Percentiles rank a stretch among this genome's conserved stretches.
Evolutionary conservation across 2,329 filamentous ascomycete genomes (phyloP).

Genomic region (Coccinonectria pachysandricola): DNA sequence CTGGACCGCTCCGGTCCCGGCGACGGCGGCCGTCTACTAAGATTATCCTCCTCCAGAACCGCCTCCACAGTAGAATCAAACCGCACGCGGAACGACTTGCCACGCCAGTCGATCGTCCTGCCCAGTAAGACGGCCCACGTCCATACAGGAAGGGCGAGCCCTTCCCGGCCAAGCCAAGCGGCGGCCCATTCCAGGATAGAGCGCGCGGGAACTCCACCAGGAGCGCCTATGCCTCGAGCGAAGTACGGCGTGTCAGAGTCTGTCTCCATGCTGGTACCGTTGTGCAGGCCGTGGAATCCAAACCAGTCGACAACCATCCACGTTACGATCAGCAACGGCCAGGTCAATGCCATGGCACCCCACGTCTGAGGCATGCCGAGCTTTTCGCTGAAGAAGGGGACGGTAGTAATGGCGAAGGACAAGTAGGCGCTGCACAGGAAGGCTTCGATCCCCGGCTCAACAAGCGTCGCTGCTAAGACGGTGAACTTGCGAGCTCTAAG

Average conservation of each 20-base stretch:
- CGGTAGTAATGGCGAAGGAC: conserved; percentile 65
- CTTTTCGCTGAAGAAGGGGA: conserved; percentile 49
- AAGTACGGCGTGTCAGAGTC: conserved; percentile 69
- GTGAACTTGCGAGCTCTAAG: conserved; percentile 90
- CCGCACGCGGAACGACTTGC: conserved; percentile 69
- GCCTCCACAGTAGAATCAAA: conserved; percentile 70
- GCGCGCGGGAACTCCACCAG: conserved; percentile 35
- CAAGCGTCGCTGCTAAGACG: conserved; percentile 75
- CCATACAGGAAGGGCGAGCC: conserved; percentile 82
- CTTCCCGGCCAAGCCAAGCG: conserved; percentile 78
- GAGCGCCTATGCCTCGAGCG: conserved; percentile 37
- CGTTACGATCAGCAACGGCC: conserved; percentile 49
- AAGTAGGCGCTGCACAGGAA: conserved; percentile 75
- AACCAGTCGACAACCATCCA: conserved; percentile 74
- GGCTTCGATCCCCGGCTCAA: conserved; percentile 87
- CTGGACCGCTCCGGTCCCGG: conserved; percentile 16
- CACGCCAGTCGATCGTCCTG: conserved; percentile 78
- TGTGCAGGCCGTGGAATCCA: conserved; percentile 65
- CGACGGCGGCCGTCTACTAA: conserved; percentile 7
- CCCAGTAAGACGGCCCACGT: conserved; percentile 82
- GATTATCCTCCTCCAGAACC: conserved; percentile 9
- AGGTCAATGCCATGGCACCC: conserved; percentile 53
- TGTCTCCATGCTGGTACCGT: conserved; percentile 56
- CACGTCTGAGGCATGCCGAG: conserved; percentile 54
- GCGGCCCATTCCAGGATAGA: conserved; percentile 60